A percentile compares a stretch with the other conserved stretches of the same genome.
phyloP scores from a whole-genome alignment of 2,329 filamentous ascomycete genomes.

The Paecilomyces dactylethromorphus region DNA sequence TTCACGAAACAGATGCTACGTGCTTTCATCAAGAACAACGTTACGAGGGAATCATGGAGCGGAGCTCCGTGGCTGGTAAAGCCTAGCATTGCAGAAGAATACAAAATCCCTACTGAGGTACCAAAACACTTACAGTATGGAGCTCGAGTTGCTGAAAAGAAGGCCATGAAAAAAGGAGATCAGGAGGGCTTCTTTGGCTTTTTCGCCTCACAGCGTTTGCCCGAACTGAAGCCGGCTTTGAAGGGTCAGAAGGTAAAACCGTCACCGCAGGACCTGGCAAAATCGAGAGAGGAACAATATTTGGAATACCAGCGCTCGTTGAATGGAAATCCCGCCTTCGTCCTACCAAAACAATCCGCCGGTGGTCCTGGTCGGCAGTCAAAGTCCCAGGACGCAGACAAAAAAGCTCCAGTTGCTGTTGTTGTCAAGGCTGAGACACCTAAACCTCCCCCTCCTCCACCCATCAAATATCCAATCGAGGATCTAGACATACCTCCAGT shows the following conservation, averaged over 20 bases:
- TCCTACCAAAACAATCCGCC: slow-evolving; percentile 20
- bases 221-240: slow-evolving; percentile 65
- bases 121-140: slow-evolving; percentile 78
- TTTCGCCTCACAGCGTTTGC: slow-evolving; percentile 51
- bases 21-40: slow-evolving; percentile 90
- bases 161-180: slow-evolving; percentile 58
- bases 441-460: slow-evolving; percentile 60
- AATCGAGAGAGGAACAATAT: slow-evolving; percentile 40
- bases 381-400: slow-evolving; percentile 26
- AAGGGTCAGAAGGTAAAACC: slow-evolving; percentile 62
- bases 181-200: slow-evolving; percentile 47
- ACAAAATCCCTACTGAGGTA: slow-evolving; percentile 80
- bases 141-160: slow-evolving; percentile 69
- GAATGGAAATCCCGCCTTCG: slow-evolving; percentile 38
- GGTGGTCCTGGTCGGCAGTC: slow-evolving; percentile 22
- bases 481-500: slow-evolving; percentile 75
- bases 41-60: slow-evolving; percentile 86
- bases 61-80: slow-evolving; percentile 97
- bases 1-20: slow-evolving; percentile 94
- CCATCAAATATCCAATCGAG: slow-evolving; percentile 91
- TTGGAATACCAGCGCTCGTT: slow-evolving; percentile 43
- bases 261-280: slow-evolving; percentile 39
- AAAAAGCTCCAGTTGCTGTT: slow-evolving; percentile 26
- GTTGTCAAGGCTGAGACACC: slow-evolving; percentile 44
- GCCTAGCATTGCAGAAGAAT: slow-evolving; percentile 71